Evolutionary conservation across 164 flowering plant species (phyloP).

Genomic region (Cinnamomum chago): DNA sequence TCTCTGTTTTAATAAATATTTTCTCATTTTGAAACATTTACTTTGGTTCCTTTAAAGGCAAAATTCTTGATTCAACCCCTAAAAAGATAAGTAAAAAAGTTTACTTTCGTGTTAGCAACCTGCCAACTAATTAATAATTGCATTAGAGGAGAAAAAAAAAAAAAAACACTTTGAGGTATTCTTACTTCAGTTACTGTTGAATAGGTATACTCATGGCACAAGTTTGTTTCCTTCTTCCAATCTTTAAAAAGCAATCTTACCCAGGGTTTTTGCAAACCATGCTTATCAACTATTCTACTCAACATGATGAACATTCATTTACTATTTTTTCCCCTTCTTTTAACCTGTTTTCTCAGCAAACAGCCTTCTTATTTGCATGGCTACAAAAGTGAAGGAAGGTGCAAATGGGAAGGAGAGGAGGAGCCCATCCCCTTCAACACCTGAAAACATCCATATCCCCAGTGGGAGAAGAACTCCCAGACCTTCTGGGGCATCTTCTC

Average conservation of each 20-base stretch:
- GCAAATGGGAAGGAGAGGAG: slow-evolving; percentile 24
- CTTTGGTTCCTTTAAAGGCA: too few relatives aligned
- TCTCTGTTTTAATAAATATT: too few relatives aligned
- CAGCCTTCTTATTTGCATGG: slow-evolving; percentile 23
- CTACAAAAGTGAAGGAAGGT: slow-evolving; percentile 27
- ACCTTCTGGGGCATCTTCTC: slow-evolving; percentile 10
- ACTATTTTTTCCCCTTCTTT: background rate
- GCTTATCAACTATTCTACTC: background rate
- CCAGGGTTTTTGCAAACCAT: background rate
- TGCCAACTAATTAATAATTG: too few relatives aligned
- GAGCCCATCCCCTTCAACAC: slow-evolving; percentile 14
- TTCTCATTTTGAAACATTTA: too few relatives aligned
- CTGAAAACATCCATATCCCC: slow-evolving; percentile 5
- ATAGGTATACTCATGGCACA: background rate
- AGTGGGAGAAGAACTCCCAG: slow-evolving; percentile 11
- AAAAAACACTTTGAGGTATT: too few relatives aligned
- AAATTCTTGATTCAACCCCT: background rate
- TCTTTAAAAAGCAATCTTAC: too few relatives aligned
- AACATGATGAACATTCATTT: background rate
- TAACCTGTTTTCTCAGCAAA: background rate
- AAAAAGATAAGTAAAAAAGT: background rate
- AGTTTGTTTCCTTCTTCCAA: background rate
- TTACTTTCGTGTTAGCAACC: too few relatives aligned
- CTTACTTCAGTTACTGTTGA: too few relatives aligned
- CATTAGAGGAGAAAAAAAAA: too few relatives aligned